Base-by-base conservation (phyloP, 1,284 basidiomycete species). In the Pisolithus thermaeus region DNA sequence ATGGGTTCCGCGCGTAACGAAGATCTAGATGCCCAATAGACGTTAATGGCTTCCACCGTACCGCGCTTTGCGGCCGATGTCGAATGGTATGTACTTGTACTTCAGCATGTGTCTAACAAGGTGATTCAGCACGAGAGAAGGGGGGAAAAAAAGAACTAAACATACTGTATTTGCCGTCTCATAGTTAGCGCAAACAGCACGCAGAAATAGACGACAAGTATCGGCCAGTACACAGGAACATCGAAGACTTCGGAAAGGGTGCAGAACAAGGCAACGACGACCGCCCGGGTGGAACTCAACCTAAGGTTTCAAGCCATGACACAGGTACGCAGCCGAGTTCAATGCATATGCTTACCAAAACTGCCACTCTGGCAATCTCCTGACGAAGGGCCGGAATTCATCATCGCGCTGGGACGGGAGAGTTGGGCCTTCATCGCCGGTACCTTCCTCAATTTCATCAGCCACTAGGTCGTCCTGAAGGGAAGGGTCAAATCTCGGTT, bases 151-250 rank as follows among this genome's bases (percentile, higher is more conserved):
- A 18, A 18, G 12, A 2, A 6, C 22, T 1, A 6, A 2, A 80
- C 92, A 62, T 66, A 95, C 92, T 90, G 90, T 63, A 96, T 92
- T 73, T 95, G 92, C 59, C 92, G 77, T 57, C 92, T 80, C 92
- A 96, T 95, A 14, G 92, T 95, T 59, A 96, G 73, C 22, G 87
- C 80, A 65, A 95, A 93, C 45, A 95, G 77, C 47, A 90, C 83
- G 68, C 87, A 84, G 76, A 94, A 93, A 75, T 97, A 97, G 60
- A 97, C 77, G 59, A 98, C 84, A 45, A 97, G 80, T 70, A 98
- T 97, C 11, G 94, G 94, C 93, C 96, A 98, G 72, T 97, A 98
- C 22, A 99, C 96, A 11, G 96, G 96, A 18, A 98, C 87, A 67
- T 98, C 94, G 61, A 96, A 96, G 37, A 81, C 68, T 45, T 86